Evolutionary conservation across 805 yeast genomes (phyloP).

Genomic region (Cyberlindnera mrakii): DNA sequence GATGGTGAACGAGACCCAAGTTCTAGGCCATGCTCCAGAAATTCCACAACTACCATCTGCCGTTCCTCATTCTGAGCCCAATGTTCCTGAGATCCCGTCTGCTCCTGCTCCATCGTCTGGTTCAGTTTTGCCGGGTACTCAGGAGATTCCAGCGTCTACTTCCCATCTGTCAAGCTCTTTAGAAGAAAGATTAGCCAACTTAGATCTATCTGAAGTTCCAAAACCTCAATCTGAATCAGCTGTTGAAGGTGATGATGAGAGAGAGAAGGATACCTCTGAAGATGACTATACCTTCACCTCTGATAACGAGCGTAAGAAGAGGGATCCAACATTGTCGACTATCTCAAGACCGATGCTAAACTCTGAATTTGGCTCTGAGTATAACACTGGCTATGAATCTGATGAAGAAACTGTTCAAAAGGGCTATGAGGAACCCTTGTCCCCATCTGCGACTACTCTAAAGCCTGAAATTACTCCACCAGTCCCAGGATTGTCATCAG

Average conservation of each 20-base stretch:
- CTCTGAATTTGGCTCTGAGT: constrained; percentile 22
- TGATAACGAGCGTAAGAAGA: constrained; percentile 19
- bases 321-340: constrained; percentile 6
- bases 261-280: constrained; percentile 19
- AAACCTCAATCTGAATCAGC: constrained; percentile 20
- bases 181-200: constrained; percentile 12
- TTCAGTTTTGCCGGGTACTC: background rate
- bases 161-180: constrained; percentile 4
- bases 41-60: too few species aligned
- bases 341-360: constrained; percentile 6
- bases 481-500: constrained; percentile 12
- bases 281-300: constrained; percentile 16
- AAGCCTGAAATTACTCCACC: constrained; percentile 5
- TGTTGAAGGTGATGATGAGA: constrained; percentile 26
- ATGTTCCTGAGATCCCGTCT: too few species aligned
- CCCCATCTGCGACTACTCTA: background rate
- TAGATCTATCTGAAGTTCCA: constrained; percentile 9
- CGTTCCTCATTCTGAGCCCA: background rate
- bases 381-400: constrained; percentile 63
- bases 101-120: background rate
- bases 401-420: constrained; percentile 43
- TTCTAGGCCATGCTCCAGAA: constrained; percentile 1
- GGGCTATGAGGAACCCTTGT: constrained; percentile 5
- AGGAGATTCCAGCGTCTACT: background rate
- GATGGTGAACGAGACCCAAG: background rate